phyloP scores from a whole-genome alignment of 2,329 filamentous ascomycete species.

The Diaporthe velutina region DNA sequence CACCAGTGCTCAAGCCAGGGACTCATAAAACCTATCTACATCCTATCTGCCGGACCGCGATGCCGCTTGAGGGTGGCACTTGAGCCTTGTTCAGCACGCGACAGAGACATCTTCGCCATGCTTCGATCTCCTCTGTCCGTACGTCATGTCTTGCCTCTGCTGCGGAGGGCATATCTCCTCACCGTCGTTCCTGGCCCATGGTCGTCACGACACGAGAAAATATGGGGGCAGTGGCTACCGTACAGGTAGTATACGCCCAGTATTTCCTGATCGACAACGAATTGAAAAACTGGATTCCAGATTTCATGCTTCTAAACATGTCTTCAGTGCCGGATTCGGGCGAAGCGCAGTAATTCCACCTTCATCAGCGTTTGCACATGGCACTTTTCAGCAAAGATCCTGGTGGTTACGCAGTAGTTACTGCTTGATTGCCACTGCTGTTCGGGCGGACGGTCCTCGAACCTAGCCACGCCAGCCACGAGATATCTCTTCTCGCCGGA shows the following conservation, averaged over 20 bases:
- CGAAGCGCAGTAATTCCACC: no score
- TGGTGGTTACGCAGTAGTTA: no score
- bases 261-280: background rate
- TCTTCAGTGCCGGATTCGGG: background rate
- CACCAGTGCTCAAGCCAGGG: background rate
- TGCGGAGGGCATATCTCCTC: background rate
- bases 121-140: background rate
- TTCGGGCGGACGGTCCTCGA: background rate
- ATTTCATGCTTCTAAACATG: background rate
- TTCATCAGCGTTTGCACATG: background rate
- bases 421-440: background rate
- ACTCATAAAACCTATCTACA: background rate
- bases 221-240: background rate
- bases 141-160: background rate
- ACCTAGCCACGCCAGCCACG: no score
- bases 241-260: background rate
- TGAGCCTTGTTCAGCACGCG: background rate
- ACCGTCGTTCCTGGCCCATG: background rate
- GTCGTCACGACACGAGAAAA: background rate
- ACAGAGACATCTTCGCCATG: background rate
- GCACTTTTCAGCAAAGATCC: background rate
- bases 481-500: background rate
- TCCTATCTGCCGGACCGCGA: background rate
- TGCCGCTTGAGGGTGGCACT: background rate
- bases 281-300: no score